Evolutionary conservation across 345 rosid species (phyloP), one percentile per base, ranked within the genome.

Genomic region (Eucalyptus cloeziana): DNA sequence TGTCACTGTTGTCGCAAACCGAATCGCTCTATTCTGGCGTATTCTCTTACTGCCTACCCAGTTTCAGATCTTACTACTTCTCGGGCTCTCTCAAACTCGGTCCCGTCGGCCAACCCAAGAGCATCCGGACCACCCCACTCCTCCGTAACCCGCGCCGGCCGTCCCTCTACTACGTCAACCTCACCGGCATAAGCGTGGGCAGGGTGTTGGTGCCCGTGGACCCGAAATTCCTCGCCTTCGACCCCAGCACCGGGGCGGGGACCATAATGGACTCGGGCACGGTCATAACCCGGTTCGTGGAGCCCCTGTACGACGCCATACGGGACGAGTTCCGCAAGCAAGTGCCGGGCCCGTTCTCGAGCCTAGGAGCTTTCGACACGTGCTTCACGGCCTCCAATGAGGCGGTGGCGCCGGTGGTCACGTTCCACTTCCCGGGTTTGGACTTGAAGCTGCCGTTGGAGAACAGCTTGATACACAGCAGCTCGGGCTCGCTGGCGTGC

Each of bases 261-360:
- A 97, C 99, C 44, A 93, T 96, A 58, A 92, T 97, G 7, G 99
- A 97, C 54, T 97, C 98, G 43, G 99, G 99, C 6, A 96, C 98
- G 3, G 99, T 96, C 3, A 96, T 97, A 76, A 97, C 99, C 91
- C 96, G 99, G 56, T 96, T 97, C 49, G 88, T 89, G 21, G 92
- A 91, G 83, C 96, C 98, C 49, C 85, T 95, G 54, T 97, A 97
- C 90, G 81, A 76, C 5, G 96, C 96, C 27, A 89, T 93, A 31
- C 92, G 97, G 60, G 95, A 95, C 51, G 99, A 96, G 93, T 96
- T 97, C 86, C 93, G 97, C 81, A 97, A 93, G 69, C 98, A 96
- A 85, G 95, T 93, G 86, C 90, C 58, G 2, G 99, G 97, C 19
- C 94, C 97, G 19, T 95, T 96, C 90, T 93, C 99, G 49, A 87